A percentile compares a stretch with the other conserved stretches of the same genome.
Conservation (phyloP, 192 early-diverging fungal species). For the Linnemannia elongata region DNA sequence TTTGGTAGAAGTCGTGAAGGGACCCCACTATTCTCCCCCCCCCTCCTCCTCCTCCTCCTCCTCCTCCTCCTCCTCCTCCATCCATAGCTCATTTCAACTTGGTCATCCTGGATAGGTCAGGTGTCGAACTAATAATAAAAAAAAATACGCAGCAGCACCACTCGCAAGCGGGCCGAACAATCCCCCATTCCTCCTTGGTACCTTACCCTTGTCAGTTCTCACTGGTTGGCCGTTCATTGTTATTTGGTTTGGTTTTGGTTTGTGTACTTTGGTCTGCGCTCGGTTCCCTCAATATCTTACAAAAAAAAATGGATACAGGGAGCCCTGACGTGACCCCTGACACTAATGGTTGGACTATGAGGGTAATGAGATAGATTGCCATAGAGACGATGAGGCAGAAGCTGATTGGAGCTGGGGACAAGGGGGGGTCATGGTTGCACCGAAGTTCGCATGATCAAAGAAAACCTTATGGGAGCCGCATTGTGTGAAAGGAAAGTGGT, state of each 20-base stretch:
- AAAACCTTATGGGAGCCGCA: constrained; percentile 9
- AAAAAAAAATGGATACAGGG: background rate
- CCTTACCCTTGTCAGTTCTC: background rate
- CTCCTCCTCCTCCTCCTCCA: too few relatives aligned
- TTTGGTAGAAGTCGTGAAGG: too few relatives aligned
- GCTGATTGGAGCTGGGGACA: background rate
- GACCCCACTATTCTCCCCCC: background rate
- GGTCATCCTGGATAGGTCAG: background rate
- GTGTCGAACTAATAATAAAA: background rate
- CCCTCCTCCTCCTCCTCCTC: too few relatives aligned
- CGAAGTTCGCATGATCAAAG: constrained; percentile 32
- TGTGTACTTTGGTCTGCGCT: background rate
- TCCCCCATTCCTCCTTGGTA: background rate
- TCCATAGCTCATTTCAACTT: background rate
- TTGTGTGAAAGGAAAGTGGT: background rate
- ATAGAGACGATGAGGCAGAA: background rate
- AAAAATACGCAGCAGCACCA: background rate
- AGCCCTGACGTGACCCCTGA: background rate
- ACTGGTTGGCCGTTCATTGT: background rate
- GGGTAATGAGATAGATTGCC: background rate
- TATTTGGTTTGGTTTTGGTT: background rate
- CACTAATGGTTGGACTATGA: background rate
- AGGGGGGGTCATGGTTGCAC: constrained; percentile 11
- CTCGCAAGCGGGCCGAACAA: background rate
- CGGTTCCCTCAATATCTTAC: background rate